A percentile compares a stretch with the other conserved stretches of the same genome.
phyloP scores from a whole-genome alignment of 176 grass and related monocot species.

The Oryza glaberrima region DNA sequence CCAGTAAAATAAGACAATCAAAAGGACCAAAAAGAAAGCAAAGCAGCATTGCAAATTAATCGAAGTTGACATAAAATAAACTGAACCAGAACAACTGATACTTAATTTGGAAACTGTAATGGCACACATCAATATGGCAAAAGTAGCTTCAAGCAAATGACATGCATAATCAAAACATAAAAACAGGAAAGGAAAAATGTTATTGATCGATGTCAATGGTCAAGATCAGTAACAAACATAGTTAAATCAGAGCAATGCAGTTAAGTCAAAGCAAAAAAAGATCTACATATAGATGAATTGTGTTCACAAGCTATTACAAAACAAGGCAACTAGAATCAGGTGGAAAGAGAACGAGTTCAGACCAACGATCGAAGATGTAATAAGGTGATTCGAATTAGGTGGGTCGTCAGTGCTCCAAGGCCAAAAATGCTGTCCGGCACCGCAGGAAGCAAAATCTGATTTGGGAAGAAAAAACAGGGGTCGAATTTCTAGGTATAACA shows the following conservation, averaged over 20 bases:
- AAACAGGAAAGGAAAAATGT: not conserved
- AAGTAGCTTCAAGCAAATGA: constrained; percentile 6
- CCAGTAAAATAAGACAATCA: constrained; percentile 13
- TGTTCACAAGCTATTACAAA: constrained; percentile 2
- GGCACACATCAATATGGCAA: not conserved
- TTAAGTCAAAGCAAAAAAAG: constrained; percentile 32
- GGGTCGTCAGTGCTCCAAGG: not conserved
- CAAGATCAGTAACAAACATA: constrained; percentile 25
- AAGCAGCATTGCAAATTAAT: constrained; percentile 18
- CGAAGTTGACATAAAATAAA: constrained; percentile 12
- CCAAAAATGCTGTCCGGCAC: not conserved
- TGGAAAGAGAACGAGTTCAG: constrained; percentile 7
- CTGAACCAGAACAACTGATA: not conserved
- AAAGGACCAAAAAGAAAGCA: constrained; percentile 27
- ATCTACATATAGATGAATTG: constrained; percentile 19
- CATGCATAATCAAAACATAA: constrained; percentile 5
- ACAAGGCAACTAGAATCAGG: not conserved
- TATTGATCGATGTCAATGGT: not conserved
- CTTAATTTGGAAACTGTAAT: constrained; percentile 14
- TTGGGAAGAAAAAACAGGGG: not conserved
- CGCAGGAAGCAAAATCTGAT: constrained; percentile 6
- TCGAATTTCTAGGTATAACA: not conserved
- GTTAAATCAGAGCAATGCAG: not conserved
- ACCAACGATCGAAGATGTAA: not conserved
- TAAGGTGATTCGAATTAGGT: constrained; percentile 29